Conservation (phyloP, 176 grass and related monocot genomes). For the Cenchrus fungigraminus region DNA sequence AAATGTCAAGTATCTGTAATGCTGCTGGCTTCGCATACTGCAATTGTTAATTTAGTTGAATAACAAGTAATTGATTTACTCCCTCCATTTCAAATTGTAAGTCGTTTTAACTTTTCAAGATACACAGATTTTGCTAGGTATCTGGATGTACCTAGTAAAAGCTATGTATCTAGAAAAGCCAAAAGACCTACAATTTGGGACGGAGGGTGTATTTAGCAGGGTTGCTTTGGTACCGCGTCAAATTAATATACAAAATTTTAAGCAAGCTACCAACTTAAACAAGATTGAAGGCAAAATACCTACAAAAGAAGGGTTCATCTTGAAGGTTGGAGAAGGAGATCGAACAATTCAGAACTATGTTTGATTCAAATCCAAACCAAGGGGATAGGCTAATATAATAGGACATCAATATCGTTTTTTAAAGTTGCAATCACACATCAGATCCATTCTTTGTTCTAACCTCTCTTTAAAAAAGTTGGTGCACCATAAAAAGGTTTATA, state of each 20-base stretch:
- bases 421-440: conserved; percentile 13
- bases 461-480: neutral
- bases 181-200: too few relatives aligned
- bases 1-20: neutral
- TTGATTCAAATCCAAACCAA: neutral
- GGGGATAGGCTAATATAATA: neutral
- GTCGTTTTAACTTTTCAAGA: too few relatives aligned
- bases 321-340: neutral
- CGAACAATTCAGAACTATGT: neutral
- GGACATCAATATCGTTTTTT: neutral
- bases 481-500: neutral
- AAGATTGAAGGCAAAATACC: neutral
- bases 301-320: neutral
- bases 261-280: neutral
- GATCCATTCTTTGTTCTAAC: neutral
- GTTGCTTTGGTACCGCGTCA: neutral
- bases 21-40: neutral
- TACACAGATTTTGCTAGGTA: too few relatives aligned
- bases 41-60: conserved; percentile 15
- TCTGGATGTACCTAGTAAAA: too few relatives aligned
- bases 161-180: too few relatives aligned
- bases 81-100: too few relatives aligned
- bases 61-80: neutral
- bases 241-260: conserved; percentile 1
- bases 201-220: neutral